Conservation (phyloP, 2,329 filamentous ascomycete genomes). For the Cladophialophora yegresii region DNA sequence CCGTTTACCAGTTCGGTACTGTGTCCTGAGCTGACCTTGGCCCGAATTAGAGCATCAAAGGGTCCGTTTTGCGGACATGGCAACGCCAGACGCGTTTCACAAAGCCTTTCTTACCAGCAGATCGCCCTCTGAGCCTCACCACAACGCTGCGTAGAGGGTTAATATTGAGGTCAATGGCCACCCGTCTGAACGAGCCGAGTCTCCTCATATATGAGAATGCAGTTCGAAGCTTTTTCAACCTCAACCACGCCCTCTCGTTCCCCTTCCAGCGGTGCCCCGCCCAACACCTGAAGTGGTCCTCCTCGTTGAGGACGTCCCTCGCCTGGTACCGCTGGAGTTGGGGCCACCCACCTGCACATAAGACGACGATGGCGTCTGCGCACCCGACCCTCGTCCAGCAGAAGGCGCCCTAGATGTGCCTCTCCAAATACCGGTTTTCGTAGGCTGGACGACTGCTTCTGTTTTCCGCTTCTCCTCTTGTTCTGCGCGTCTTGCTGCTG, state of each 20-base stretch:
- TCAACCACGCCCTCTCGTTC: conserved; percentile 26
- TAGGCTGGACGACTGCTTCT: conserved; percentile 41
- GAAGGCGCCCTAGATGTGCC: conserved; percentile 41
- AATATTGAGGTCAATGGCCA: neutral
- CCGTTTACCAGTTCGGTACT: neutral
- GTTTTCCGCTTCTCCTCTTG: conserved; percentile 49
- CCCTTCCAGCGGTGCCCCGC: conserved; percentile 23
- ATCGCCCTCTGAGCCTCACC: neutral
- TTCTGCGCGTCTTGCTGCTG: conserved; percentile 58
- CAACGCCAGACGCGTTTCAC: neutral
- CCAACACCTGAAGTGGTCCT: conserved; percentile 29
- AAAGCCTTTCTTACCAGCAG: neutral
- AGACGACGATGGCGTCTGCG: conserved; percentile 23
- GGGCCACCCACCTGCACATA: conserved; percentile 31
- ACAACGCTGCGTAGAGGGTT: neutral
- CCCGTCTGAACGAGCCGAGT: neutral
- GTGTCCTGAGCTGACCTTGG: neutral
- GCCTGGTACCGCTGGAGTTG: conserved; percentile 20
- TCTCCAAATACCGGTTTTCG: conserved; percentile 35
- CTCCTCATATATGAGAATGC: neutral
- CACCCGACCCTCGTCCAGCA: conserved; percentile 39
- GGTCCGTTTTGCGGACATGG: neutral
- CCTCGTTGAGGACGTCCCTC: conserved; percentile 25
- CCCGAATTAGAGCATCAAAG: neutral
- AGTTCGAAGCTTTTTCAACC: neutral